Evolutionary conservation across 371 early-diverging fungal genomes (phyloP), one percentile per base, ranked within the genome.

Genomic region (Mortierella sp.): DNA sequence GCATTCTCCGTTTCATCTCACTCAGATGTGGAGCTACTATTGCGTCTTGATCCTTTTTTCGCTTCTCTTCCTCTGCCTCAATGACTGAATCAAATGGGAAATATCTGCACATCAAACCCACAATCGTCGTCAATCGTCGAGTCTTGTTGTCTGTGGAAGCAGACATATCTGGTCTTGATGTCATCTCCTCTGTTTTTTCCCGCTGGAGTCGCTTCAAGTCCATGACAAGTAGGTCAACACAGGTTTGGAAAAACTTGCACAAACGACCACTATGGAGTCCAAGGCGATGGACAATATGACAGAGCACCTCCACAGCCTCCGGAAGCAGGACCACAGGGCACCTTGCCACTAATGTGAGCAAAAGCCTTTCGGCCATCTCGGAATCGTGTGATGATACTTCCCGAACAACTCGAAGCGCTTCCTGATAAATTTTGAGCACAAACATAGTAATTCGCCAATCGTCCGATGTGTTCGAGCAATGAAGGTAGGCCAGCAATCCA

Each of bases 71-170:
- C 51, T 74, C 62, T 1, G 87, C 67, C 30, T 80, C 62, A 18
- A 86, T 82, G 18, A 84, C 83, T 66, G 81, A 69, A 46, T 95
- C 94, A 83, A 96, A 95, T 55, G 92, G 89, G 83, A 93, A 94
- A 66, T 94, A 71, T 43, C 91, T 88, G 44, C 92, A 90, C 7
- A 95, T 70, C 37, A 92, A 72, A 2, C 94, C 91, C 12, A 89
- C 85, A 23, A 96, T 86, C 11, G 92, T 83, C 64, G 92, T 75
- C 28, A 90, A 75, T 18, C 90, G 81, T 67, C 86, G 84, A 7
- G 82, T 56, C 58, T 85, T 86, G 57, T 74, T 59, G 37, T 37
- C 37, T 37, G 37, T 37, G 9, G 3, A 5, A 5, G 9, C 37
- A 37, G 37, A 37, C 37, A 37, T 37, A 75, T 66, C 29, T 76